Evolutionary conservation across 1,284 basidiomycete genomes (phyloP), one percentile per base, ranked within the genome.

Genomic region (Papiliotrema nemorosa): DNA sequence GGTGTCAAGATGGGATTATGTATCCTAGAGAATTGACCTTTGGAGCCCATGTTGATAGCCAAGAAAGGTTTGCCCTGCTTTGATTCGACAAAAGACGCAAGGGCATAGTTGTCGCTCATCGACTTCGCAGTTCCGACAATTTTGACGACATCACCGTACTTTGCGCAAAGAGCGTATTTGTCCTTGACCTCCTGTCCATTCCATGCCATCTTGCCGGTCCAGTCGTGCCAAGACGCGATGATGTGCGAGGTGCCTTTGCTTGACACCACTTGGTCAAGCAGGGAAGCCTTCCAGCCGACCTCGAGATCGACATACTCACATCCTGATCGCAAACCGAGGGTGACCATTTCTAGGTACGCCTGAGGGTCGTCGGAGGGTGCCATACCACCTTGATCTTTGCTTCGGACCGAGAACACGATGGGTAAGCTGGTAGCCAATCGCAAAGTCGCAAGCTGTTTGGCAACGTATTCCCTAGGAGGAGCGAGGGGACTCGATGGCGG

Each of bases 251-350:
- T 69, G 0, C 89, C 85, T 70, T 91, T 92, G 47, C 75, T 77
- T 2, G 78, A 68, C 25, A 79, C 73, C 44, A 97, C 77, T 2
- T 81, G 78, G 20, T 79, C 78, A 47, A 92, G 82, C 40, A 78
- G 68, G 45, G 81, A 79, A 53, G 83, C 79, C 0, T 86, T 81
- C 77, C 86, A 86, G 0, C 84, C 82, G 48, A 90, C 82, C 76
- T 98, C 94, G 46, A 97, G 80, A 62, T 98, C 94, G 59, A 98
- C 75, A 68, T 93, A 98, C 75, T 97, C 96, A 60, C 90, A 86
- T 1, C 87, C 93, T 40, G 88, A 77, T 45, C 87, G 84, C 25
- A 96, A 73, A 5, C 86, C 94, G 27, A 93, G 80, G 44, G 83
- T 78, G 67, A 96, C 80, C 14, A 97, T 80, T 37, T 84, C 83